Evolutionary conservation across 495 filamentous ascomycete species (phyloP), one percentile per base, ranked within the genome.

Genomic region (Penicillium paxilli): DNA sequence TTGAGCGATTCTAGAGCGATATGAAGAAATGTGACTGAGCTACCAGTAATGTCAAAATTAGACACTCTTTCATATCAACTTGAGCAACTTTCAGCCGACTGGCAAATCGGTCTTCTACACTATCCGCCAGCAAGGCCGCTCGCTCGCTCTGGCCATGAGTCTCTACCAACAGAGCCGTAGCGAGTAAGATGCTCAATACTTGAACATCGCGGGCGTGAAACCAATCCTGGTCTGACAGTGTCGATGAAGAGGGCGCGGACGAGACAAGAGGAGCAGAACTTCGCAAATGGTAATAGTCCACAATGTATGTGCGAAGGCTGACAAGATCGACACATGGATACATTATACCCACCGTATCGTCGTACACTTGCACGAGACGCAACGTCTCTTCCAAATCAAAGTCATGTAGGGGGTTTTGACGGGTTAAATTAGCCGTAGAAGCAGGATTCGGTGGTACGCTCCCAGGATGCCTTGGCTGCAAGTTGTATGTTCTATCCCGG

Each of bases 271-370:
- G 73, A 9, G 12, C 80, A 76, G 57, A 23, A 17, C 16, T 38
- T 44, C 38, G 24, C 16, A 51, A 48, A 33, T 42, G 47, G n/a
- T 89, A 81, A 44, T 72, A 77, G 17, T 74, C 72, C 7, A 62
- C 51, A 12, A 69, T 67, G 32, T 75, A 77, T 14, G 57, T 63
- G 28, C 74, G 71, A 44, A 91, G 74, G 40, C 77, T 76, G 19
- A 88, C 82, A 28, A 93, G 84, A 58, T 88, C 78, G 14, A 94
- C 69, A 25, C 92, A 82, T 0, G 90, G 90, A 65, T 92, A 95
- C 89, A 93, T 92, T 38, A 89, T 71, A 12, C 87, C 87, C 44
- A 92, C 82, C 56, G 91, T 88, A 55, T 95, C 87, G 46, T 91
- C 86, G 62, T 89, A 89, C 0, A 92, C 78, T 5, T 80, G 70